These are phyloP conservation scores for Ophiosphaerella herpotricha DNA, from an alignment of 2,329 filamentous ascomycete genomes.

Conservation along the genomic window DNA sequence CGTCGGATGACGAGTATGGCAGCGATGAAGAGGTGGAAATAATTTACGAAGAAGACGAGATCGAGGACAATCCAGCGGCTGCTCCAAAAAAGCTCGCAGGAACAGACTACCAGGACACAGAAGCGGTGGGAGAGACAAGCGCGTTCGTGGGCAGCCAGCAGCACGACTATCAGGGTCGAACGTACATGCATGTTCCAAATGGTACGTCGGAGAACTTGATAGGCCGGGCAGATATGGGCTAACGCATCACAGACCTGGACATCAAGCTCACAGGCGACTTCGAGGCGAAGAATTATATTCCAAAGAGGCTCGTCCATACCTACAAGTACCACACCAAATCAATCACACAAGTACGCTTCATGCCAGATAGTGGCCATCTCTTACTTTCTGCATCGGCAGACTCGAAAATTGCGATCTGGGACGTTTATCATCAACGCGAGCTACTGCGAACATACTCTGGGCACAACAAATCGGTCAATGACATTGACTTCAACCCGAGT, in stretches of 20 bases:
- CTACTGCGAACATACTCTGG: slow-evolving; percentile 89
- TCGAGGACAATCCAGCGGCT: slow-evolving; percentile 60
- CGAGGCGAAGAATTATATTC: slow-evolving; percentile 85
- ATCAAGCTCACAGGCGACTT: slow-evolving; percentile 71
- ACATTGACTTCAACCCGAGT: slow-evolving; percentile 81
- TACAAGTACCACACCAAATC: slow-evolving; percentile 86
- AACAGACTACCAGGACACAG: slow-evolving; percentile 56
- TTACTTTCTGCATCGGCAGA: slow-evolving; percentile 90
- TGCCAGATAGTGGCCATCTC: slow-evolving; percentile 85
- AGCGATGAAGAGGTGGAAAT: slow-evolving; percentile 76
- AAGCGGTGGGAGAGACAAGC: slow-evolving; percentile 69
- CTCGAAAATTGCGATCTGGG: slow-evolving; percentile 89
- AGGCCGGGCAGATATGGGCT: slow-evolving; percentile 5
- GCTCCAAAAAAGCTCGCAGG: slow-evolving; percentile 64
- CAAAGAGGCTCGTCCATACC: slow-evolving; percentile 89
- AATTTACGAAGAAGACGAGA: slow-evolving; percentile 75
- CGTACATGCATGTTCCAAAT: slow-evolving; percentile 96
- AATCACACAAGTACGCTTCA: slow-evolving; percentile 87
- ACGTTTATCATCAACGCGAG: slow-evolving; percentile 87
- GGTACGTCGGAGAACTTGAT: slow-evolving; percentile 21
- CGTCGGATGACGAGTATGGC: slow-evolving; percentile 64
- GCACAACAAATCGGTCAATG: slow-evolving; percentile 87
- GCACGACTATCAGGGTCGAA: slow-evolving; percentile 91
- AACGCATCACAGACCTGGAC: slow-evolving; percentile 34
- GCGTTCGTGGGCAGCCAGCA: slow-evolving; percentile 83